phyloP scores from a whole-genome alignment of 345 rosid species.

The Populus ilicifolia region DNA sequence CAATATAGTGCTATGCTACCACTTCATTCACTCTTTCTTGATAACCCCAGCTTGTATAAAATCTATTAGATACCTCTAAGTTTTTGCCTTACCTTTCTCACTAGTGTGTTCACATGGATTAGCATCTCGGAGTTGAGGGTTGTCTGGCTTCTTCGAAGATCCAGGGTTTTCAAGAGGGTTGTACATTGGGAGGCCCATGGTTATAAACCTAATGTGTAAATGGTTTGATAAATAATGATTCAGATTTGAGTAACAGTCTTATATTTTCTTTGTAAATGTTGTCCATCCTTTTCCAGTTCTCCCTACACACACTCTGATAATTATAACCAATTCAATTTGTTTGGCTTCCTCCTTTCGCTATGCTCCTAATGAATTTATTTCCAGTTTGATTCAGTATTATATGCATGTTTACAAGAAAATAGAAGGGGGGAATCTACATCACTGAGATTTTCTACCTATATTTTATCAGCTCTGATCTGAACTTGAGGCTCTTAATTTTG shows the following conservation, averaged over 20 bases:
- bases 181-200: neutral
- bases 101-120: no score
- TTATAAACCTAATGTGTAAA: neutral
- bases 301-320: neutral
- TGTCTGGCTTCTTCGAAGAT: neutral
- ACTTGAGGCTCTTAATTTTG: neutral
- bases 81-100: no score
- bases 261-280: neutral
- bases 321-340: neutral
- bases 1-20: neutral
- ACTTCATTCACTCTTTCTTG: neutral
- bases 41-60: neutral
- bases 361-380: neutral
- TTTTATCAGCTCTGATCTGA: neutral
- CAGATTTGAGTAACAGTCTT: neutral
- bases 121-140: neutral
- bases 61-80: no score
- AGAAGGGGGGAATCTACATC: neutral
- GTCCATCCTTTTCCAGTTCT: neutral
- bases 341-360: neutral
- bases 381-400: neutral
- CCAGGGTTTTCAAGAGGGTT: no score
- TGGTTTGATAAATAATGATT: neutral
- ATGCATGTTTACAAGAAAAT: neutral
- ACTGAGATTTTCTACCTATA: neutral